These are phyloP conservation scores for Microdochium nivale DNA, from an alignment of 2,329 filamentous ascomycete species.

Conservation along the genomic window DNA sequence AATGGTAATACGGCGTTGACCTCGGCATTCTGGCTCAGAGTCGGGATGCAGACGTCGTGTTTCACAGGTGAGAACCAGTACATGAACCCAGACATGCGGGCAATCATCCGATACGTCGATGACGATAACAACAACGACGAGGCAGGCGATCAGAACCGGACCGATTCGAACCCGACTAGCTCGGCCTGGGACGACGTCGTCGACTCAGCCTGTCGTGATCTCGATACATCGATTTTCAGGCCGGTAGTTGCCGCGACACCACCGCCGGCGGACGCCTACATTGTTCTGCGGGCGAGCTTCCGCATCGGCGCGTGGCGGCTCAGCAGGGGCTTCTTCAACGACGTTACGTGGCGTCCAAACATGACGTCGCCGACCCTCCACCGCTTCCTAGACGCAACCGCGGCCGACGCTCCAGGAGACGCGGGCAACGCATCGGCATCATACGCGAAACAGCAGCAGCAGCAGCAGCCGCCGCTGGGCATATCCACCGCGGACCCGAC, in stretches of 20 bases:
- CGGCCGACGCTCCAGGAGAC: constrained; percentile 17
- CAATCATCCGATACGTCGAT: constrained; percentile 35
- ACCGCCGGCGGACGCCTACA: constrained; percentile 37
- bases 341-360: constrained; percentile 42
- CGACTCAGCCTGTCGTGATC: not conserved
- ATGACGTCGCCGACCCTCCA: constrained; percentile 38
- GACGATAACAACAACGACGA: constrained; percentile 6
- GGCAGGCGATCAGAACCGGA: constrained; percentile 8
- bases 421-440: no score
- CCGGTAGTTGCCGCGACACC: constrained; percentile 33
- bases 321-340: constrained; percentile 50
- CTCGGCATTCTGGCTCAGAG: constrained; percentile 55
- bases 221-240: constrained; percentile 15
- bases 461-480: not conserved
- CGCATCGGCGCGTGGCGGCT: constrained; percentile 51
- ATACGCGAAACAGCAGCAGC: constrained; percentile 30
- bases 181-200: constrained; percentile 10
- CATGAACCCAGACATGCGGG: constrained; percentile 36
- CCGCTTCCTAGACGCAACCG: constrained; percentile 36
- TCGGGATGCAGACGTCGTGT: constrained; percentile 51
- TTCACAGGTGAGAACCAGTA: constrained; percentile 42
- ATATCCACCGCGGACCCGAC: constrained; percentile 31
- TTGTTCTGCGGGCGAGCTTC: constrained; percentile 48
- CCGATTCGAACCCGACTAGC: constrained; percentile 23
- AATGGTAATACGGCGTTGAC: constrained; percentile 8